Base-by-base conservation (phyloP, 176 grass and related monocot genomes). In the Echinochloa phyllopogon region DNA sequence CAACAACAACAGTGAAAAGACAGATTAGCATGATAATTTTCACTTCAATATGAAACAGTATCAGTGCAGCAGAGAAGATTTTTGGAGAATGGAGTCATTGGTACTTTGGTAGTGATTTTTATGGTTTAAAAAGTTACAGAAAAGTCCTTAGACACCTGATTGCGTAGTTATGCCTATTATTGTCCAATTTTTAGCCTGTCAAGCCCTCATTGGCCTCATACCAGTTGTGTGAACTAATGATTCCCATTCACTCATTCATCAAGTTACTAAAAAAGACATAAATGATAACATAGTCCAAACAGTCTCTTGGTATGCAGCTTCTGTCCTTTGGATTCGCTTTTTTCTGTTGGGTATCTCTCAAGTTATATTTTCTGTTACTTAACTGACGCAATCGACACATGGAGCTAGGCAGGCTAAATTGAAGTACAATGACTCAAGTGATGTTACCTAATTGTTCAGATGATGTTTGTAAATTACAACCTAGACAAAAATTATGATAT, bases 1-100 rank as follows among this genome's bases (percentile, higher is more conserved):
- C 86, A 99, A 6, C 20, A 1, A 72, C 70, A 84, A 51, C 17
- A 84, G 84, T 42, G 74, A 83, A 65, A 89, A 70, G 49, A 29
- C 70, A 87, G 70, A 50, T 90, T 69, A 83, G 58, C 33, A 24
- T 49, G 24, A 5, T 18, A 65, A 60, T 61, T 6, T 47, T 5
- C 44, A 37, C 23, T n/a, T 9, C n/a, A 29, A 18, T 23, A n/a
- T 77, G 18, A 78, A 92, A 85, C 48, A 65, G 13, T 64, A 70
- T 57, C 10, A 10, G 1, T 17, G 11, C 33, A 41, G 16, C 13
- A 59, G 25, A 75, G 0, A 42, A 11, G 29, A 73, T 79, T 13
- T 67, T 9, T 8, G 0, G 13, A 41, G 24, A 55, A 39, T 15
- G 1, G 10, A 41, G 37, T 53, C 33, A n/a, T 15, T 15, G 81